Percentiles rank a stretch among this genome's conserved stretches.
Conservation (phyloP, 306 rosid genomes). For the Rosa rugosa region DNA sequence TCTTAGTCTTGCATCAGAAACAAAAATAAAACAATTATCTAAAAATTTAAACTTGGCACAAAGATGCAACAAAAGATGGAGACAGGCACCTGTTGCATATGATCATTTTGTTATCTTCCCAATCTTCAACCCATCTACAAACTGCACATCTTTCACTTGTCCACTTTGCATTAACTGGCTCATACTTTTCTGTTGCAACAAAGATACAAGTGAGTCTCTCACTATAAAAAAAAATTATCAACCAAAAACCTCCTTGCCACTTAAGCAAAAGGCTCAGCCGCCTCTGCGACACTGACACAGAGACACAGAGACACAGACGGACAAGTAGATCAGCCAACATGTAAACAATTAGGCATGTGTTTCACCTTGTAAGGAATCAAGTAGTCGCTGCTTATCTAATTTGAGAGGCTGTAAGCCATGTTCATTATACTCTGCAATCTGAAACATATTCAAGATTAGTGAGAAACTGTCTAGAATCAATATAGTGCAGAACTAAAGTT, state of each 20-base stretch:
- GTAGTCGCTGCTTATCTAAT: conserved; percentile 67
- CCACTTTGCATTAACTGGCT: conserved; percentile 86
- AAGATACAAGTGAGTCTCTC: conserved; percentile 25
- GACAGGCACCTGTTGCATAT: conserved; percentile 86
- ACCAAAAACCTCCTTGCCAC: conserved; percentile 18
- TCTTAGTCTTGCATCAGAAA: conserved; percentile 12
- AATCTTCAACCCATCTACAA: conserved; percentile 99
- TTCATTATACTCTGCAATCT: conserved; percentile 65
- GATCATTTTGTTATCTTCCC: conserved; percentile 94
- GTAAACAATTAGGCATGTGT: conserved; percentile 16
- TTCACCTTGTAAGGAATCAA: conserved; percentile 73
- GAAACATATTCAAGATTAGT: conserved; percentile 34
- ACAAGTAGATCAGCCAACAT: conserved; percentile 17
- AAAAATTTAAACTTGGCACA: conserved; percentile 8
- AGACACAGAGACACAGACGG: neutral
- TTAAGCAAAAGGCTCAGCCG: neutral
- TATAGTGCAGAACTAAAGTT: neutral
- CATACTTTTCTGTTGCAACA: conserved; percentile 68
- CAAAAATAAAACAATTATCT: conserved; percentile 6
- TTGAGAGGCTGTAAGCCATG: conserved; percentile 45
- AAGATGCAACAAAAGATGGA: conserved; percentile 27
- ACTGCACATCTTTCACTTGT: conserved; percentile 95
- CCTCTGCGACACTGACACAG: neutral
- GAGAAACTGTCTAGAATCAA: conserved; percentile 15
- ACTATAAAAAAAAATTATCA: conserved; percentile 23